Percentiles rank a stretch among this genome's conserved stretches.
phyloP scores from a whole-genome alignment of 106 monocot genomes.

The Dendrobium nobile region DNA sequence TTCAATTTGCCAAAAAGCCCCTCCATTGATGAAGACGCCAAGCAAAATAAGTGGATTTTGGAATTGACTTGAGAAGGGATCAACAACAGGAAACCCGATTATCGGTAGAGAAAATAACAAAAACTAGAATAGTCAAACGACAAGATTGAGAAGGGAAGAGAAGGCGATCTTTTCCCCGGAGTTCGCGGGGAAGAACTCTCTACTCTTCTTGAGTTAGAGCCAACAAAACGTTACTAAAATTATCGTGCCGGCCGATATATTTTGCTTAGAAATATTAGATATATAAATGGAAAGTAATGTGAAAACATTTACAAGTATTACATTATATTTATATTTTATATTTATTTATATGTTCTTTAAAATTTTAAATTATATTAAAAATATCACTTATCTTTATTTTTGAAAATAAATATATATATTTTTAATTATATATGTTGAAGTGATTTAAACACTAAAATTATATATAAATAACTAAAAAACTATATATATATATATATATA shows the following conservation, averaged over 20 bases:
- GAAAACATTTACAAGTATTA: too few species aligned
- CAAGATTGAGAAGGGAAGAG: background rate
- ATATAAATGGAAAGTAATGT: background rate
- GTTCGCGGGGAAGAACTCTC: background rate
- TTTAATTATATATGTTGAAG: too few species aligned
- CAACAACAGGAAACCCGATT: background rate
- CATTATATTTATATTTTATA: too few species aligned
- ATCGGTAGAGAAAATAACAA: background rate
- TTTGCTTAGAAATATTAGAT: conserved; percentile 25
- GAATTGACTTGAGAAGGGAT: background rate
- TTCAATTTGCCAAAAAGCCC: conserved; percentile 59
- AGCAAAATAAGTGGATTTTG: background rate
- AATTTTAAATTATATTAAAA: too few species aligned
- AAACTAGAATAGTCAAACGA: background rate
- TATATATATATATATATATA: too few species aligned
- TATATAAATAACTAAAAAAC: too few species aligned
- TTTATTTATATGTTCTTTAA: too few species aligned
- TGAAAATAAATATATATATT: too few species aligned
- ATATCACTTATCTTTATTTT: too few species aligned
- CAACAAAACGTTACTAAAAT: background rate
- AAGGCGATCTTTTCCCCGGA: background rate
- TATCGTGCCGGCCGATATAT: conserved; percentile 20
- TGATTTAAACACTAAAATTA: too few species aligned
- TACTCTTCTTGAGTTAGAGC: background rate
- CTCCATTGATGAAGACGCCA: conserved; percentile 27